Percentiles rank a stretch among this genome's conserved stretches.
phyloP scores from a whole-genome alignment of 2,329 filamentous ascomycete genomes.

The Colletotrichum orchidophilum region DNA sequence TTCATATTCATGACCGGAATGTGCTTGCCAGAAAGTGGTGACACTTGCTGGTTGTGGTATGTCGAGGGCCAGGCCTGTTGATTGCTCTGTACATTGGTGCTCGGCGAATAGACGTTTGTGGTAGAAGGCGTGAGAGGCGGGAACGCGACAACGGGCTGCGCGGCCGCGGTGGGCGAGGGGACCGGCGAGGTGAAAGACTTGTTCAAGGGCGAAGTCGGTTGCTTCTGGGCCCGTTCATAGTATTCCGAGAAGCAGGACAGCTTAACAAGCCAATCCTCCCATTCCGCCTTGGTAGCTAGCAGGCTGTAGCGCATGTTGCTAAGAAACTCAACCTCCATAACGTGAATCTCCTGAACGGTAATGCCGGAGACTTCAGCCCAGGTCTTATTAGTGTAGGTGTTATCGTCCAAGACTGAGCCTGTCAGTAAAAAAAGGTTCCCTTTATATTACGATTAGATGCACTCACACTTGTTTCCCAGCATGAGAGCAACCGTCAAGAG shows the following conservation, averaged over 20 bases:
- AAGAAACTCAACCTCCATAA: slow-evolving; percentile 99
- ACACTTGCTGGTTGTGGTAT: slow-evolving; percentile 52
- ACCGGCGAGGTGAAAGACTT: slow-evolving; percentile 55
- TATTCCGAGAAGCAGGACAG: slow-evolving; percentile 85
- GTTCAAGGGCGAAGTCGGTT: slow-evolving; percentile 48
- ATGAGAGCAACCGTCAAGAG: slow-evolving; percentile 94
- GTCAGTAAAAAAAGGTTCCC: not conserved
- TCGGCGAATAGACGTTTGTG: slow-evolving; percentile 52
- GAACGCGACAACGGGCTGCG: slow-evolving; percentile 42
- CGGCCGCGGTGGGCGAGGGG: slow-evolving; percentile 56
- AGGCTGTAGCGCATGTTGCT: slow-evolving; percentile 98
- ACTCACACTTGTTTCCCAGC: slow-evolving; percentile 94
- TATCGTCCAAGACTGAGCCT: slow-evolving; percentile 86
- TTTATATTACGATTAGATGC: too few relatives aligned
- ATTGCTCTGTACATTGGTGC: slow-evolving; percentile 40
- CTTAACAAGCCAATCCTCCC: slow-evolving; percentile 87
- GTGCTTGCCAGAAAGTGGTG: slow-evolving; percentile 58
- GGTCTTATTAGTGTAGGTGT: slow-evolving; percentile 99
- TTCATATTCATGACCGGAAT: slow-evolving; percentile 51
- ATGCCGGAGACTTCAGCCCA: slow-evolving; percentile 99
- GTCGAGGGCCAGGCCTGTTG: slow-evolving; percentile 50
- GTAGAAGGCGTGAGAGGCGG: slow-evolving; percentile 46
- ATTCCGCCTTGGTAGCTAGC: slow-evolving; percentile 85
- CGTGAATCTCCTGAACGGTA: slow-evolving; percentile 92
- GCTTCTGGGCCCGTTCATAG: slow-evolving; percentile 73